Evolutionary conservation across 1,139 yeast genomes (phyloP).

Genomic region (Taphrina flavorubra): DNA sequence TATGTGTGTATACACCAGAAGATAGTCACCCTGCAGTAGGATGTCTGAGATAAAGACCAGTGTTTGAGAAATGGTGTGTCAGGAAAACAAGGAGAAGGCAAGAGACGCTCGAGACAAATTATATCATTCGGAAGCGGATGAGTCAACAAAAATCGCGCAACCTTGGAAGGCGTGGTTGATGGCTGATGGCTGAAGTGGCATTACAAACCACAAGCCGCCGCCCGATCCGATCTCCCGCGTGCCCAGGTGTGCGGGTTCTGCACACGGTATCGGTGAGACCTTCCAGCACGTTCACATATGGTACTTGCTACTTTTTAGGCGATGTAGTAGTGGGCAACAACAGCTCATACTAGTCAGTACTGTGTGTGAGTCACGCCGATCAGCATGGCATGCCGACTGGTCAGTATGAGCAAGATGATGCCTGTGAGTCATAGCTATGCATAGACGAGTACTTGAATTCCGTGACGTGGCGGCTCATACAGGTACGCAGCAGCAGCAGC

Average conservation of each 20-base stretch:
- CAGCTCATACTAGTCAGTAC: no score
- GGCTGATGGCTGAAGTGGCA: slow-evolving; percentile 9
- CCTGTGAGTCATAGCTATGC: no score
- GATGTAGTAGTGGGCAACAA: no score
- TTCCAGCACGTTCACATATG: no score
- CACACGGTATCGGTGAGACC: no score
- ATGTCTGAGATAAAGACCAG: background rate
- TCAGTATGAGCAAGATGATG: no score
- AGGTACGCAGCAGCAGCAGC: background rate
- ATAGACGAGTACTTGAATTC: no score
- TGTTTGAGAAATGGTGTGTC: slow-evolving; percentile 8
- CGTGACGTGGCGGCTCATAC: no score
- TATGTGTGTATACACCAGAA: no score
- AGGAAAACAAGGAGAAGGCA: background rate
- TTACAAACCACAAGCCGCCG: background rate
- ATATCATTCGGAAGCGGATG: slow-evolving; percentile 21
- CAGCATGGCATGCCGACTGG: no score
- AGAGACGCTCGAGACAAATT: slow-evolving; percentile 4
- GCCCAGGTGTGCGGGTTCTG: background rate
- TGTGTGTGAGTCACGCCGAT: no score
- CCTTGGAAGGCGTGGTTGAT: slow-evolving; percentile 9
- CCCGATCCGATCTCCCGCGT: slow-evolving; percentile 13
- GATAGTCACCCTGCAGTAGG: background rate
- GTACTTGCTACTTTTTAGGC: no score
- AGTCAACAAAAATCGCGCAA: slow-evolving; percentile 8